phyloP scores from a whole-genome alignment of 108 stramenopile species.

The Cyclostephanos invisitatus region DNA sequence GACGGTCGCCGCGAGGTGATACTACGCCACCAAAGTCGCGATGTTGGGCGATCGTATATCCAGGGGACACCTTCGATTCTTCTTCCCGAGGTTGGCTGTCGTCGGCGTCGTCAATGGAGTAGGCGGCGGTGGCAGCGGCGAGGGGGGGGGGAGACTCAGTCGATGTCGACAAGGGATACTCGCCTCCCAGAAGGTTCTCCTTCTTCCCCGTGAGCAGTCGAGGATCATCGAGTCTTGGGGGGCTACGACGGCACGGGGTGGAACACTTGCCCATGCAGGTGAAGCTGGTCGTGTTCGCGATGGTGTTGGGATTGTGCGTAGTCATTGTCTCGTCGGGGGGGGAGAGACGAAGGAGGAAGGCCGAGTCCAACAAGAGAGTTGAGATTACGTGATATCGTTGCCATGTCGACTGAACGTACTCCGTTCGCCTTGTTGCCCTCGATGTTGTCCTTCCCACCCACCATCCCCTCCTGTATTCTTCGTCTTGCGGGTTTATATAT shows the following conservation, averaged over 20 bases:
- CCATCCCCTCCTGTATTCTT: not conserved
- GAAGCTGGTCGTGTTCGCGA: slow-evolving; percentile 24
- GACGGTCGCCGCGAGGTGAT: slow-evolving; percentile 41
- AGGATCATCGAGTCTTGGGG: not conserved
- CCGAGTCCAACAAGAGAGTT: slow-evolving; percentile 34
- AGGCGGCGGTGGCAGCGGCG: no score
- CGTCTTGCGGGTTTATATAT: no score
- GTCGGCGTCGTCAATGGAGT: no score
- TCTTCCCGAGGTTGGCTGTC: slow-evolving; percentile 14
- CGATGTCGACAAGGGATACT: no score
- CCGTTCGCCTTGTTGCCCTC: no score
- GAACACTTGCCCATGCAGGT: slow-evolving; percentile 38
- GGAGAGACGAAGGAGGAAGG: slow-evolving; percentile 1
- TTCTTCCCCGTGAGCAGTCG: not conserved
- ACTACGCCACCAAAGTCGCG: slow-evolving; percentile 34
- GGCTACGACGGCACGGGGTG: slow-evolving; percentile 29
- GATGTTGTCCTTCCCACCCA: no score
- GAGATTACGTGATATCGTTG: no score
- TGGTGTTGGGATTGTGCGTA: slow-evolving; percentile 39
- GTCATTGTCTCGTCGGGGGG: slow-evolving; percentile 29
- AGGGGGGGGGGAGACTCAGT: no score
- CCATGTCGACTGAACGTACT: no score
- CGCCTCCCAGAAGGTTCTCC: slow-evolving; percentile 12
- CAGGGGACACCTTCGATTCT: slow-evolving; percentile 19
- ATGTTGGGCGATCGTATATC: slow-evolving; percentile 24